Percentiles rank a stretch among this genome's conserved stretches.
Conservation (phyloP, 2,329 filamentous ascomycete genomes). For the Nemania sp. region DNA sequence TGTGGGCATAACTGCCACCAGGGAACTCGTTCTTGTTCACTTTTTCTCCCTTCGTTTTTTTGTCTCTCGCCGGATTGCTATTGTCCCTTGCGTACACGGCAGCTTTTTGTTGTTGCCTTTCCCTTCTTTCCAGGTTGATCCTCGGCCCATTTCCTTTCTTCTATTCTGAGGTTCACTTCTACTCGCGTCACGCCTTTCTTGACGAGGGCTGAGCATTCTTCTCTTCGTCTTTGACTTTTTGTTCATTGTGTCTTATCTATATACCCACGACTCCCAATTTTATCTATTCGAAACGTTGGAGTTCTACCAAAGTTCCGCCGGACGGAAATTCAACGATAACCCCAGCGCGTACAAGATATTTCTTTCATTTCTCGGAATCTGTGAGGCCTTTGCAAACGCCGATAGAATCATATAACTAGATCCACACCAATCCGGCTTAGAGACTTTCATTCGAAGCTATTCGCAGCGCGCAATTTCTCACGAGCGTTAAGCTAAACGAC, state of each 20-base stretch:
- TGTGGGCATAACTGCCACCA: constrained; percentile 9
- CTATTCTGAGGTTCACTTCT: constrained; percentile 26
- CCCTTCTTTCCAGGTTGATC: constrained; percentile 62
- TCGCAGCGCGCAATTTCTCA: constrained; percentile 9
- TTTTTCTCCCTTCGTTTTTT: constrained; percentile 13
- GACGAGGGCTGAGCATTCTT: constrained; percentile 19
- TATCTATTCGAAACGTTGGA: constrained; percentile 22
- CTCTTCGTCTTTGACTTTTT: constrained; percentile 30
- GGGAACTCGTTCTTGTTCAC: not conserved
- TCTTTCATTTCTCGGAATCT: not conserved
- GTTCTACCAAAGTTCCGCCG: constrained; percentile 2
- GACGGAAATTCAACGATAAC: constrained; percentile 1
- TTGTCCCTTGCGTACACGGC: constrained; percentile 32
- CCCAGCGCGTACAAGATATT: constrained; percentile 18
- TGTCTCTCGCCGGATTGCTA: constrained; percentile 22
- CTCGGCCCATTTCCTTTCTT: constrained; percentile 50
- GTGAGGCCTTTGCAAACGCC: constrained; percentile 7
- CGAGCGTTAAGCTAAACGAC: not conserved
- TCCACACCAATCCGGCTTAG: constrained; percentile 30
- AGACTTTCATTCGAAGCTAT: constrained; percentile 18
- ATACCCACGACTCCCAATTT: constrained; percentile 14
- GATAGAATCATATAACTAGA: constrained; percentile 26
- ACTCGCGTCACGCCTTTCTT: constrained; percentile 28
- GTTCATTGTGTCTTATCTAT: constrained; percentile 21
- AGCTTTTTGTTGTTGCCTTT: constrained; percentile 38